Percentiles rank a stretch among this genome's conserved stretches.
Evolutionary conservation across 257 asterid genomes (phyloP).

Genomic region (Avicennia marina): DNA sequence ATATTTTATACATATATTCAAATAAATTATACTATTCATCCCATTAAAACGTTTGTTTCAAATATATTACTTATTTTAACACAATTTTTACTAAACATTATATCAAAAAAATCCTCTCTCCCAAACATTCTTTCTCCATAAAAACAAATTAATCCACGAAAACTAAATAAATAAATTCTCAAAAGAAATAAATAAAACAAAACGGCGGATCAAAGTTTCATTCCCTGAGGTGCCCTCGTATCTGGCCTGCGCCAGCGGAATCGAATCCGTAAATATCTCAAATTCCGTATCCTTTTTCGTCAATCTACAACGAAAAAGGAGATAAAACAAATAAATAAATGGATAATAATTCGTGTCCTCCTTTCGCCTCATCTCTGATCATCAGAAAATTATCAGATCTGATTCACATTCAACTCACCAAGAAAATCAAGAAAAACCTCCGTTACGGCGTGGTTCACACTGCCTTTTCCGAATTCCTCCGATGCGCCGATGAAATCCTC

Average conservation of each 20-base stretch:
- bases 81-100: too few species aligned
- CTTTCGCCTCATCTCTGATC: slow-evolving; percentile 17
- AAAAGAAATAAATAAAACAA: too few species aligned
- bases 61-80: too few species aligned
- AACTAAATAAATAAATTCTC: background rate
- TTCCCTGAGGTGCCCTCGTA: slow-evolving; percentile 19
- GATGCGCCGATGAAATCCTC: slow-evolving; percentile 29
- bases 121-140: too few species aligned
- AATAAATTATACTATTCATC: too few species aligned
- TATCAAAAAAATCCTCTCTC: too few species aligned
- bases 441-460: slow-evolving; percentile 26
- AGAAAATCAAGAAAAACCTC: background rate
- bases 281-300: slow-evolving; percentile 21
- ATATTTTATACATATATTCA: too few species aligned
- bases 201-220: slow-evolving; percentile 8
- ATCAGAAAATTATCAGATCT: slow-evolving; percentile 35
- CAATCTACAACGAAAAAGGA: background rate
- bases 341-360: background rate
- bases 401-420: slow-evolving; percentile 17
- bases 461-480: slow-evolving; percentile 7
- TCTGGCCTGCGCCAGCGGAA: background rate
- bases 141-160: too few species aligned
- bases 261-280: background rate
- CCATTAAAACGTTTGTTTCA: too few species aligned
- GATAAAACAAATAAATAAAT: background rate